phyloP scores from a whole-genome alignment of 169 alveolate species.

The Babesia caballi region DNA sequence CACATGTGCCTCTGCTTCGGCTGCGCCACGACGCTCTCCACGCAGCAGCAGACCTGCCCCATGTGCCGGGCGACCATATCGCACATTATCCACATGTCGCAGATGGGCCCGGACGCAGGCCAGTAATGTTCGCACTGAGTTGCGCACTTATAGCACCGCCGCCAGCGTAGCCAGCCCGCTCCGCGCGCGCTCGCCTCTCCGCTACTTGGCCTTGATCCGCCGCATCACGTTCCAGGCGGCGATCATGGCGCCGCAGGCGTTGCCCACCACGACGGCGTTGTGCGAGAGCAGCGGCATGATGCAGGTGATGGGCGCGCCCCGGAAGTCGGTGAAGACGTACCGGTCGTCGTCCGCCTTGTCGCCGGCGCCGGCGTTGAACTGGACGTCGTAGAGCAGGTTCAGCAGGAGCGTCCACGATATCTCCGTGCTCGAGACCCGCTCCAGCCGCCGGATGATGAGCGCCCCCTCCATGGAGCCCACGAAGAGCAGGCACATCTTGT shows the following conservation, averaged over 20 bases:
- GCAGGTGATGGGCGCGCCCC: slow-evolving; percentile 59
- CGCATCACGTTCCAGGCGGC: slow-evolving; percentile 32
- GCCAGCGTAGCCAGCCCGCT: too few species aligned
- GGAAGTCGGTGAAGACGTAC: slow-evolving; percentile 25
- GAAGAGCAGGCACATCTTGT: slow-evolving; percentile 44
- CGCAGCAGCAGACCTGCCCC: slow-evolving; percentile 31
- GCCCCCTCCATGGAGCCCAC: slow-evolving; percentile 67
- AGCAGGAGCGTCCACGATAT: slow-evolving; percentile 44
- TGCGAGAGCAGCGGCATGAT: slow-evolving; percentile 53
- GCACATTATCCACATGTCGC: slow-evolving; percentile 30
- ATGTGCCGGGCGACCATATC: slow-evolving; percentile 54
- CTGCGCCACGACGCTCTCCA: slow-evolving; percentile 17
- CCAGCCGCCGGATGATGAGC: slow-evolving; percentile 28
- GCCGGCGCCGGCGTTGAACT: not conserved
- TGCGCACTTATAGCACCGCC: too few species aligned
- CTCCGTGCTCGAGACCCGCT: slow-evolving; percentile 4
- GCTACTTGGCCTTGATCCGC: not conserved
- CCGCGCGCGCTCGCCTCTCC: not conserved
- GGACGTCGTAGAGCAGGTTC: slow-evolving; percentile 25
- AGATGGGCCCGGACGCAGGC: not conserved
- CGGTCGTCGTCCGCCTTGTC: not conserved
- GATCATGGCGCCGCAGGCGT: slow-evolving; percentile 58
- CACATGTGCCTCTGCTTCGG: slow-evolving; percentile 58
- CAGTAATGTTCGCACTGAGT: too few species aligned
- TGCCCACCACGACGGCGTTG: slow-evolving; percentile 46